Evolutionary conservation across 192 early-diverging fungal species (phyloP), one percentile per base, ranked within the genome.

Genomic region (Backusella tarrabulga): DNA sequence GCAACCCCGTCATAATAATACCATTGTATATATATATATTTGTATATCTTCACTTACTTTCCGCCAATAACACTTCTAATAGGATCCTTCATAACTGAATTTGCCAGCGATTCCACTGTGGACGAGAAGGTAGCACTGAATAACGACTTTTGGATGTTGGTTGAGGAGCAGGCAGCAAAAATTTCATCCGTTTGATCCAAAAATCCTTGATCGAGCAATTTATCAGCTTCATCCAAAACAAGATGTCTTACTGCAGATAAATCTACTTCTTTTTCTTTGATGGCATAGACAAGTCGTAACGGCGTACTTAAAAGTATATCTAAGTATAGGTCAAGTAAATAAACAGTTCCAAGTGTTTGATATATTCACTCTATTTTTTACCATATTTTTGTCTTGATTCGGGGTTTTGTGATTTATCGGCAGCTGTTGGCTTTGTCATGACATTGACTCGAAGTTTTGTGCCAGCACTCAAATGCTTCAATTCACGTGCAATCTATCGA

Each of bases 261-360:
- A 42, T 94, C 91, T 35, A 97, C 90, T 36, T 90, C 85, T 44
- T 91, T 88, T 73, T 92, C 83, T 78, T 97, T 90, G 6, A 99
- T 86, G 6, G 94, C 95, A 68, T 95, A 90, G 38, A 98, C 95
- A 4, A 99, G 89, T 34, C 97, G 91, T 80, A 97, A 75, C 2
- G 98, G 98, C 14, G 98, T 99, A 44, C 92, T 93, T 68, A 99
- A 92, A 17, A 99, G 80, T 63, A 99, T 95, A 83, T 99, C 98
- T 85, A 79, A n/a, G 1, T 11, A 40, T 9, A 60, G 36, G 41
- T 29, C 38, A 12, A 34, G 34, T 68, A 73, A 44, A 38, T 34
- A 68, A 68, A 29, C 17, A 34, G 3, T 4, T 40, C 42, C 34
- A 52, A 17, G 14, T 15, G 19, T n/a, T 32, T 21, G 8, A 29